Percentiles rank a stretch among this genome's conserved stretches.
phyloP scores from a whole-genome alignment of 179 eudicot species.

The Amaranthus tricolor region DNA sequence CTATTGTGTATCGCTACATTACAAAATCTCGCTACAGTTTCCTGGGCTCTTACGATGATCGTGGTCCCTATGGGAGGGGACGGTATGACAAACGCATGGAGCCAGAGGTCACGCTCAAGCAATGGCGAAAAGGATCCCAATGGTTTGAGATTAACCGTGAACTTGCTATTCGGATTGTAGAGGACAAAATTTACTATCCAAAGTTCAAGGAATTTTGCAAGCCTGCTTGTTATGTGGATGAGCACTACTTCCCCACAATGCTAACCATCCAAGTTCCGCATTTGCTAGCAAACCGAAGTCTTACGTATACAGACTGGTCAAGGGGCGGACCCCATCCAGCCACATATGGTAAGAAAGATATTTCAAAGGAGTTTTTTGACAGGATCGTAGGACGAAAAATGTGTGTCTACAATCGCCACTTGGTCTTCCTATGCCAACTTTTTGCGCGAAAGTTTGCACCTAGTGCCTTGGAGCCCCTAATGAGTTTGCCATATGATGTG shows the following conservation, averaged over 20 bases:
- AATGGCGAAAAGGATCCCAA: constrained; percentile 53
- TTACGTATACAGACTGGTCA: constrained; percentile 47
- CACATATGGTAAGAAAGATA: constrained; percentile 34
- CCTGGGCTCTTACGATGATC: constrained; percentile 44
- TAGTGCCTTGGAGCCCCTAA: constrained; percentile 39
- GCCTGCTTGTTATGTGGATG: constrained; percentile 54
- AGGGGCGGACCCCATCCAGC: constrained; percentile 59
- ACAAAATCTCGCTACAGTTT: constrained; percentile 42
- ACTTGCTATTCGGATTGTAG: constrained; percentile 35
- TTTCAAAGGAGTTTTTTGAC: constrained; percentile 29
- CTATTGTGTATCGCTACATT: constrained; percentile 38
- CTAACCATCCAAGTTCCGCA: constrained; percentile 34
- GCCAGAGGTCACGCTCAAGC: constrained; percentile 41
- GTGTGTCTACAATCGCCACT: constrained; percentile 37
- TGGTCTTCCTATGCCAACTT: constrained; percentile 36
- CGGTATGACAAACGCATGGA: constrained; percentile 37
- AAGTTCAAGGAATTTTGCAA: constrained; percentile 44
- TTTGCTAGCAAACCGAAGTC: constrained; percentile 42
- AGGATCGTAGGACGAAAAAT: constrained; percentile 23
- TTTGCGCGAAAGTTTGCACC: constrained; percentile 53
- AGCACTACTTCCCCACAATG: constrained; percentile 55
- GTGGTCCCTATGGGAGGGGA: constrained; percentile 46
- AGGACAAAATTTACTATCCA: constrained; percentile 35
- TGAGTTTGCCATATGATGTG: constrained; percentile 29
- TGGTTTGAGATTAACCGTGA: constrained; percentile 49